A percentile compares a stretch with the other conserved stretches of the same genome.
phyloP scores from a whole-genome alignment of 495 filamentous ascomycete species.

The Podospora comata region DNA sequence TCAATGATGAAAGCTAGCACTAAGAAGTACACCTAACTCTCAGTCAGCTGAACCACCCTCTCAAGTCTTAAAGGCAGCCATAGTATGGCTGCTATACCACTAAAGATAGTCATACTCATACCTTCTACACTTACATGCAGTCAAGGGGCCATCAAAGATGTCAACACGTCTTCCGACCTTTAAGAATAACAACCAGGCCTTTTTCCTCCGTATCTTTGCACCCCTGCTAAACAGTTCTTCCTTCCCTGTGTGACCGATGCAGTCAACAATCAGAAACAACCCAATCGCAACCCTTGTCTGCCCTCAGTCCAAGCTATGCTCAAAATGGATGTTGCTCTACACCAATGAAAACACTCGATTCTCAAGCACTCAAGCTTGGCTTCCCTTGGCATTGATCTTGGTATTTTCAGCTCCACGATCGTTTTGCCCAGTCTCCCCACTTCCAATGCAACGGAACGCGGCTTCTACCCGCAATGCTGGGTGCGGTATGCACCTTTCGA shows the following conservation, averaged over 20 bases:
- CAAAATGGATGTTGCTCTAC: slow-evolving; percentile 7
- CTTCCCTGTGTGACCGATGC: not conserved
- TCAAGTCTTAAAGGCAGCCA: no score
- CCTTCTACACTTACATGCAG: no score
- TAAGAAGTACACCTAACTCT: no score
- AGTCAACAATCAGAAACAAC: not conserved
- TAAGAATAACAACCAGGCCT: no score
- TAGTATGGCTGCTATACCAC: no score
- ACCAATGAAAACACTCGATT: not conserved
- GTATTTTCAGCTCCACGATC: not conserved
- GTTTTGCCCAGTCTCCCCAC: not conserved
- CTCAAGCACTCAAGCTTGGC: not conserved
- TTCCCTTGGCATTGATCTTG: slow-evolving; percentile 1
- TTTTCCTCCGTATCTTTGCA: no score
- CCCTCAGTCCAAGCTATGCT: not conserved
- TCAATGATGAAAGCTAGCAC: no score
- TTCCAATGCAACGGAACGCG: not conserved
- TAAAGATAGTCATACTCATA: no score
- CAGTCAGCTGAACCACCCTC: no score
- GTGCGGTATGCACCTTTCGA: not conserved
- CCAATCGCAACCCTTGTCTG: not conserved
- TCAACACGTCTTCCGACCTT: no score
- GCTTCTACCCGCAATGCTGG: not conserved
- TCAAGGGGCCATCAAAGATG: no score
- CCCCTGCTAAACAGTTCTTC: no score